Conservation (phyloP, 768 basidiomycete genomes). For the Mycena sanguinolenta region DNA sequence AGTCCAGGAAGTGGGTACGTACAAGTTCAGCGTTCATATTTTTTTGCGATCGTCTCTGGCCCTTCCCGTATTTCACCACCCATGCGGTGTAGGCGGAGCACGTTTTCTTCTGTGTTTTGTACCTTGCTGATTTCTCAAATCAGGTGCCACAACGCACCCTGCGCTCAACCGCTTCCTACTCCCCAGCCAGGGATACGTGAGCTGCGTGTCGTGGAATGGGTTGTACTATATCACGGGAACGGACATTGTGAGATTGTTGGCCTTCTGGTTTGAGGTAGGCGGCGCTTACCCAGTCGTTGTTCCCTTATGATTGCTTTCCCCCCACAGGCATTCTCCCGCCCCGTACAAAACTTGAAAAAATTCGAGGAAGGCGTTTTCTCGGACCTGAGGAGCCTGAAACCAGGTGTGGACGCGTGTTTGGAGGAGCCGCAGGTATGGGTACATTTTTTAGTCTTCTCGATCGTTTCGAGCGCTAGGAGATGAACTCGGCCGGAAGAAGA, state of each 20-base stretch:
- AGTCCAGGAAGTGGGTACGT: conserved; percentile 17
- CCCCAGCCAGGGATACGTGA: conserved; percentile 89
- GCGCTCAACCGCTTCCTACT: conserved; percentile 89
- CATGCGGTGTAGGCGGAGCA: no score
- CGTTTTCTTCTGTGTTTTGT: neutral
- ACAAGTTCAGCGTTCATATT: neutral
- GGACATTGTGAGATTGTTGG: conserved; percentile 93
- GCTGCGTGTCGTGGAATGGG: conserved; percentile 93
- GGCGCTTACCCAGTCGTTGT: conserved; percentile 22
- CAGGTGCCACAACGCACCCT: conserved; percentile 67
- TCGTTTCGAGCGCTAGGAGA: no score
- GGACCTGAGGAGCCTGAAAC: conserved; percentile 93
- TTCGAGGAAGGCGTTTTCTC: conserved; percentile 98
- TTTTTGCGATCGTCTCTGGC: neutral
- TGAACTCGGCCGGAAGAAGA: no score
- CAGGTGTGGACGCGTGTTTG: conserved; percentile 90
- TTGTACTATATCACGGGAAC: conserved; percentile 96
- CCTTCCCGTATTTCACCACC: no score
- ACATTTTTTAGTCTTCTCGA: neutral
- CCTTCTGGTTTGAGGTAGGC: conserved; percentile 91
- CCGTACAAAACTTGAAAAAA: conserved; percentile 94
- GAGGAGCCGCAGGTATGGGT: conserved; percentile 94
- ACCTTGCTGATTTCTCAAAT: conserved; percentile 19
- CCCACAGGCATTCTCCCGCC: conserved; percentile 82
- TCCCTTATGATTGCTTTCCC: neutral